A percentile compares a stretch with the other conserved stretches of the same genome.
Evolutionary conservation across 2,329 filamentous ascomycete genomes (phyloP).

Genomic region (Stemphylium beticola): DNA sequence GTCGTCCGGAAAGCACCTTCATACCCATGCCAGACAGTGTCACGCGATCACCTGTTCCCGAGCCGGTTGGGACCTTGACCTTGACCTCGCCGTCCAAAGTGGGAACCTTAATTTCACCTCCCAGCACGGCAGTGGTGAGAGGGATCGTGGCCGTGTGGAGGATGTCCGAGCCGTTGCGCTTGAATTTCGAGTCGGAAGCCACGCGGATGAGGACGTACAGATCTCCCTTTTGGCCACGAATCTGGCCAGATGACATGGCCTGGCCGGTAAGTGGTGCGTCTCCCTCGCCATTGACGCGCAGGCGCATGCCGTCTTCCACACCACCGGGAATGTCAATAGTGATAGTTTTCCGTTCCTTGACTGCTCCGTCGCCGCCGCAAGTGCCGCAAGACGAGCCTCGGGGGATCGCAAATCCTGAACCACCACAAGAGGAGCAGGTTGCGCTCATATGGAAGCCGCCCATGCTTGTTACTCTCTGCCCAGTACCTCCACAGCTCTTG

Average conservation of each 20-base stretch:
- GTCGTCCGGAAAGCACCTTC: conserved; percentile 71
- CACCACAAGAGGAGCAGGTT: conserved; percentile 82
- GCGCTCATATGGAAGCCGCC: conserved; percentile 96
- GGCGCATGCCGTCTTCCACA: conserved; percentile 94
- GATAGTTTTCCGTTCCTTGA: conserved; percentile 81
- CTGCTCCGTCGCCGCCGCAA: conserved; percentile 83
- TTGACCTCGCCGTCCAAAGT: conserved; percentile 90
- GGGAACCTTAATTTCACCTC: conserved; percentile 86
- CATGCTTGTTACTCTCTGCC: conserved; percentile 85
- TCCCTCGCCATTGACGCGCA: conserved; percentile 84
- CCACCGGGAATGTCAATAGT: conserved; percentile 92
- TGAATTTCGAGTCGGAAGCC: conserved; percentile 88
- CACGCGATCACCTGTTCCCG: conserved; percentile 88
- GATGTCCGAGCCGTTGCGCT: conserved; percentile 84
- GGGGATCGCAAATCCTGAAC: conserved; percentile 77
- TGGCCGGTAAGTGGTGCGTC: conserved; percentile 82
- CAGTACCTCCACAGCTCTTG: conserved; percentile 82
- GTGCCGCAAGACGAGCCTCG: conserved; percentile 79
- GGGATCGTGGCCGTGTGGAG: conserved; percentile 91
- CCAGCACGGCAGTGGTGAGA: conserved; percentile 88
- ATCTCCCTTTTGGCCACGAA: conserved; percentile 76
- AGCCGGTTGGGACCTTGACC: conserved; percentile 89
- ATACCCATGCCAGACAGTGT: conserved; percentile 92
- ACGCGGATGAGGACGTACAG: conserved; percentile 91
- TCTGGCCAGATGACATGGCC: conserved; percentile 64